Conservation (phyloP, 352 stramenopile species). For the Phytopythium ostracodes region DNA sequence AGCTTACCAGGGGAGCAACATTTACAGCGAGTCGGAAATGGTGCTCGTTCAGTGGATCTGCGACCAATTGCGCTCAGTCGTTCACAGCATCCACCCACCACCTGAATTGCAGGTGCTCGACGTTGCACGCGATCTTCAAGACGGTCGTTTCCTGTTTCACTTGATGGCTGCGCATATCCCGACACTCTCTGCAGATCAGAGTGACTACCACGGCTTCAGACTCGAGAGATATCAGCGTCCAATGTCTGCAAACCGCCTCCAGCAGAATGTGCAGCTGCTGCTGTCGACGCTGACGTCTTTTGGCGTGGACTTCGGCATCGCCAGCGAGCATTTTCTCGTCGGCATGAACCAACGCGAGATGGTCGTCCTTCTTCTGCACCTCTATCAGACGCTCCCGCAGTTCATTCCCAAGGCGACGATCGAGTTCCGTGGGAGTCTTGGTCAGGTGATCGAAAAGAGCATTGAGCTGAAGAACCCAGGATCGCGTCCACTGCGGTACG, state of each 20-base stretch:
- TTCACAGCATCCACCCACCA: slow-evolving; percentile 2
- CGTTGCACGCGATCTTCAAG: slow-evolving; percentile 51
- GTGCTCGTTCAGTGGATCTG: slow-evolving; percentile 90
- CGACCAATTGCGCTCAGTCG: slow-evolving; percentile 45
- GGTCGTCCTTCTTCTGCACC: slow-evolving; percentile 84
- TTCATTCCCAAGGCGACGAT: slow-evolving; percentile 93
- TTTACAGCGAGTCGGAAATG: slow-evolving; percentile 91
- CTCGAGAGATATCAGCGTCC: slow-evolving; percentile 21
- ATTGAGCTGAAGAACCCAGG: slow-evolving; percentile 94
- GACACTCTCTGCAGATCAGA: slow-evolving; percentile 55
- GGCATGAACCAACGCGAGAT: slow-evolving; percentile 64
- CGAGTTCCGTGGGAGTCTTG: slow-evolving; percentile 88
- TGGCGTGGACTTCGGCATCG: slow-evolving; percentile 79
- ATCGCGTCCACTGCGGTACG: slow-evolving; percentile 76
- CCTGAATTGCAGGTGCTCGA: slow-evolving; percentile 46
- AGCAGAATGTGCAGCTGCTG: slow-evolving; percentile 55
- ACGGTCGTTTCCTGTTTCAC: slow-evolving; percentile 82
- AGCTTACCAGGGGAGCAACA: slow-evolving; percentile 74
- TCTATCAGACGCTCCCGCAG: slow-evolving; percentile 89
- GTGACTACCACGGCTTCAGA: slow-evolving; percentile 70
- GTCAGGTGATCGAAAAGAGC: slow-evolving; percentile 85
- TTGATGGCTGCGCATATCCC: slow-evolving; percentile 87
- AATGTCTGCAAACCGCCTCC: slow-evolving; percentile 26
- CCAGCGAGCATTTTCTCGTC: slow-evolving; percentile 41
- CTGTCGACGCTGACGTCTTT: slow-evolving; percentile 61